Conservation (phyloP, 805 yeast genomes). For the Candida yuanshanica region DNA sequence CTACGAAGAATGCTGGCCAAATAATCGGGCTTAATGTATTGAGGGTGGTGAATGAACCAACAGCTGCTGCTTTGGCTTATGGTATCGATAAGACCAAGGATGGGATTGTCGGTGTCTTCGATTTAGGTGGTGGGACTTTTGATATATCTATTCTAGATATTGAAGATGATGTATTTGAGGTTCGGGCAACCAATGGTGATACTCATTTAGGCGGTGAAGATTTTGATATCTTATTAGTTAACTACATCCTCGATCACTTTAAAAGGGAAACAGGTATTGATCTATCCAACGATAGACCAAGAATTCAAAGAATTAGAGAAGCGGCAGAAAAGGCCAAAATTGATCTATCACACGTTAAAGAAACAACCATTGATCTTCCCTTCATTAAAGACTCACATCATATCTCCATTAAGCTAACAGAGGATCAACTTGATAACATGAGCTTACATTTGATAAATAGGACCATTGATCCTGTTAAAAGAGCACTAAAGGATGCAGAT, state of each 20-base stretch:
- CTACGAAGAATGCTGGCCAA: constrained; percentile 70
- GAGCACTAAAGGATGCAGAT: constrained; percentile 71
- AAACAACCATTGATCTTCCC: constrained; percentile 63
- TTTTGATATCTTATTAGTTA: constrained; percentile 57
- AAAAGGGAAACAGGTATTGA: constrained; percentile 48
- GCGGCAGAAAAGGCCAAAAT: constrained; percentile 76
- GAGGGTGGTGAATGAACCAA: constrained; percentile 76
- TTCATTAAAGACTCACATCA: constrained; percentile 61
- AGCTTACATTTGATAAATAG: constrained; percentile 59
- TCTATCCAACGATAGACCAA: constrained; percentile 43
- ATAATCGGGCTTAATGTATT: constrained; percentile 67
- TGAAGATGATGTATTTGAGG: constrained; percentile 76
- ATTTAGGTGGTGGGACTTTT: constrained; percentile 80
- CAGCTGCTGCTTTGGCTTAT: constrained; percentile 81
- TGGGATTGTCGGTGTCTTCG: constrained; percentile 46
- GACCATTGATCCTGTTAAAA: constrained; percentile 68
- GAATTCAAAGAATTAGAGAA: constrained; percentile 70
- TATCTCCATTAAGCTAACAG: constrained; percentile 51
- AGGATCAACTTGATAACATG: constrained; percentile 62
- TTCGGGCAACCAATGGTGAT: constrained; percentile 76
- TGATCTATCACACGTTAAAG: constrained; percentile 60
- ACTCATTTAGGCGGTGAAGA: constrained; percentile 83
- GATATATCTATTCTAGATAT: constrained; percentile 72
- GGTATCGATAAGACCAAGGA: constrained; percentile 53
- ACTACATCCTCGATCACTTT: constrained; percentile 48